Evolutionary conservation across 73 alveolate species (phyloP).

Genomic region (Paramecium octaurelia): DNA sequence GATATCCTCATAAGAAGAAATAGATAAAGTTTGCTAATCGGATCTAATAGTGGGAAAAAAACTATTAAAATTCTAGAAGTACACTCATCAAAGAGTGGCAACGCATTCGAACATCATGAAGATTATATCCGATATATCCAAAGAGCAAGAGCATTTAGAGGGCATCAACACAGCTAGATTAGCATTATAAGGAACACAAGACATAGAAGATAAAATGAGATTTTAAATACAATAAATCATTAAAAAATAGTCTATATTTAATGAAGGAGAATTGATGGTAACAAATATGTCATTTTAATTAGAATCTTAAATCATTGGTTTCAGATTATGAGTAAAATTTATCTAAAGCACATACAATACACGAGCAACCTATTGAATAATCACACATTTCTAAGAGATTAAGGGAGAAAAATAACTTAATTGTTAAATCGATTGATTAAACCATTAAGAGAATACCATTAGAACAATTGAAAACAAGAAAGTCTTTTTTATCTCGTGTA

Average conservation of each 20-base stretch:
- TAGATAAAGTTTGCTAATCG: background rate
- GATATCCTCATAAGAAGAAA: background rate
- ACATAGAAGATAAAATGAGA: background rate
- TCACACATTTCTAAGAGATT: background rate
- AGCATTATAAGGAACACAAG: background rate
- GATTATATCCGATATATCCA: background rate
- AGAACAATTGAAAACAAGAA: background rate
- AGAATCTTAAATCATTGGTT: background rate
- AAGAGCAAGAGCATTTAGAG: background rate
- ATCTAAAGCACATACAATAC: background rate
- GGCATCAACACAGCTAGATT: background rate
- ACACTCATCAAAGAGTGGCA: background rate
- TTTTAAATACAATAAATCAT: background rate
- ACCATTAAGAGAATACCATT: background rate
- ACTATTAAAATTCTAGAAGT: background rate
- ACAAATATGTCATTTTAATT: background rate
- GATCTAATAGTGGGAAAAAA: constrained; percentile 2
- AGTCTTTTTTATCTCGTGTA: background rate
- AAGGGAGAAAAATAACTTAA: background rate
- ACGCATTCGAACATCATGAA: background rate
- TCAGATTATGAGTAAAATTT: background rate
- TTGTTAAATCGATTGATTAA: background rate
- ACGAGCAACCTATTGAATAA: background rate
- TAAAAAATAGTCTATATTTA: background rate
- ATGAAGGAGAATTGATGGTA: constrained; percentile 17